These are phyloP conservation scores for Colletotrichum phormii DNA, from an alignment of 2,329 filamentous ascomycete genomes.

Conservation along the genomic window DNA sequence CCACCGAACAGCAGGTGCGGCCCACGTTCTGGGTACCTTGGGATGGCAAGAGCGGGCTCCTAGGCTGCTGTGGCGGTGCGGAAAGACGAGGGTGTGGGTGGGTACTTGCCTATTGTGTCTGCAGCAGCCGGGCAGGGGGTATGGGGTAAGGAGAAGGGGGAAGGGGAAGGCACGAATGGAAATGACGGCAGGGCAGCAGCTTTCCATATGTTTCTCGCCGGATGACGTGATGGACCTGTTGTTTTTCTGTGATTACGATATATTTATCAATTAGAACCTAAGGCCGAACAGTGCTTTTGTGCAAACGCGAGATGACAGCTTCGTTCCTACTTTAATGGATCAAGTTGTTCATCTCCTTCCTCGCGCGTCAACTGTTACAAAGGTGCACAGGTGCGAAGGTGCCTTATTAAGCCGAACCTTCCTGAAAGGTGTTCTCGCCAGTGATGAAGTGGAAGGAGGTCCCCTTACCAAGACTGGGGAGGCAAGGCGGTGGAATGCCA, in stretches of 20 bases:
- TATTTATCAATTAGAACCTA: neutral
- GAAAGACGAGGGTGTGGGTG: slow-evolving; percentile 19
- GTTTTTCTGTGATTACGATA: slow-evolving; percentile 24
- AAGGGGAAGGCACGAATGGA: slow-evolving; percentile 25
- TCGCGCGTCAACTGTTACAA: neutral
- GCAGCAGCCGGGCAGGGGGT: slow-evolving; percentile 26
- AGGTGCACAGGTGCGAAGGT: too few relatives aligned
- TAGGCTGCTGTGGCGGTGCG: slow-evolving; percentile 34
- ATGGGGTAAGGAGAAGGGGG: slow-evolving; percentile 2
- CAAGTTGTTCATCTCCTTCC: neutral
- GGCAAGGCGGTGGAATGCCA: slow-evolving; percentile 16
- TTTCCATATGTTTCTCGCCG: slow-evolving; percentile 6
- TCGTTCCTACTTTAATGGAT: neutral
- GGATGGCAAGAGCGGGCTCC: slow-evolving; percentile 18
- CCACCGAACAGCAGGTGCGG: slow-evolving; percentile 34
- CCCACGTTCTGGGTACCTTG: slow-evolving; percentile 31
- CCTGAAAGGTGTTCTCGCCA: slow-evolving; percentile 18
- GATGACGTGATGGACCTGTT: slow-evolving; percentile 26
- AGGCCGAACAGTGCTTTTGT: neutral
- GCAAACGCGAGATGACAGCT: neutral
- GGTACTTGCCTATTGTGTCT: slow-evolving; percentile 36
- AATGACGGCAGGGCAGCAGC: slow-evolving; percentile 12
- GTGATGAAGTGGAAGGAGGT: neutral
- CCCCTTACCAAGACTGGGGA: slow-evolving; percentile 8
- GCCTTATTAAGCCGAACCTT: too few relatives aligned